Base-by-base conservation (phyloP, 805 yeast species). In the Teunomyces kruisii region DNA sequence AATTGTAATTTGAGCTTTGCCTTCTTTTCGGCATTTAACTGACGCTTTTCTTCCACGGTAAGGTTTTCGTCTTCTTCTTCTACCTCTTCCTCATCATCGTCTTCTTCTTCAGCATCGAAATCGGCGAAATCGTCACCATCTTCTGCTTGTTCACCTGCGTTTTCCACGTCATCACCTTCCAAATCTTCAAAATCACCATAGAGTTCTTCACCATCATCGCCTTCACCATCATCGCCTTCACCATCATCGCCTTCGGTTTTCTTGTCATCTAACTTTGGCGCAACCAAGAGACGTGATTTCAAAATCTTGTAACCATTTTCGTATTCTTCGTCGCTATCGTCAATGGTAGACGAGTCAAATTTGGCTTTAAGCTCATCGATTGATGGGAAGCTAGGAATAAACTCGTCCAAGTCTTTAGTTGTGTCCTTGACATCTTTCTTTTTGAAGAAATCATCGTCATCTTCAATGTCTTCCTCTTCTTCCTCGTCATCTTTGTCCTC, bases 1-100 rank as follows among this genome's bases (percentile, higher is more conserved):
- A 94, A 89, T 61, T 94, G 97, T 57, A 88, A 75, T 48, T 90
- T 83, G 47, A 92, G 74, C 57, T 87, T 84, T 52, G 91, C 97
- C 58, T 94, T 95, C 72, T 87, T 90, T 49, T 84, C 81, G 1
- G 97, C 96, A 58, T 91, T 91, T 43, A 80, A 68, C 42, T 80
- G 83, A 62, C 98, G 81, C 62, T 82, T 84, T 59, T 87, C 83
- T 46, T 85, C 95, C 29, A 85, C 68, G 1, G 92, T 70, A 38
- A 81, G 53, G 33, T 65, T 69, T 38, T 65, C 65, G 6, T 63
- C 68, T 3, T 68, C 75, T 9, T 67, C 76, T 1, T 56, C 66
- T 3, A 64, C 76, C 7, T 65, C 73, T 7, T 70, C 76, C 4
- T 72, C 78, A 26, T 72, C 72, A 30, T 69, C 68, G 7, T 68